Evolutionary conservation across 352 stramenopile genomes (phyloP), one percentile per base, ranked within the genome.

Genomic region (Pythium volutum): DNA sequence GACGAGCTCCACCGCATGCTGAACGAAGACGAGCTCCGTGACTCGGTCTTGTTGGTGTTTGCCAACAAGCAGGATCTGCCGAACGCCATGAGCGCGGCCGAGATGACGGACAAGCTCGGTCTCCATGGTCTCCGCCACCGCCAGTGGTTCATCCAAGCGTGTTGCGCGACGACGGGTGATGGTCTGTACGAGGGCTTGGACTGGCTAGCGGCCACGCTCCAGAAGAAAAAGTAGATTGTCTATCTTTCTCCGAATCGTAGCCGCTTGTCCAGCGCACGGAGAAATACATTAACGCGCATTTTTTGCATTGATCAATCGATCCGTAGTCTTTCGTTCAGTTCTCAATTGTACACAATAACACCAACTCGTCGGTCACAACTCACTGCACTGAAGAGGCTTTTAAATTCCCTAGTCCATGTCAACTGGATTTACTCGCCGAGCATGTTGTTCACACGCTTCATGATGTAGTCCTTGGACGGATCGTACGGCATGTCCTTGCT

Each of bases 51-150:
- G 65, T 75, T 99, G 34, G 97, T 99, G 15, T 99, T 99, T 83
- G 97, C 97, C 29, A 99, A 99, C 79, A 99, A 99, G 70, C 97
- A 99, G 76, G 97, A 99, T 85, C 96, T 99, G 71, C 98, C 96
- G 62, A 97, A 99, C 76, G 96, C 96, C 4, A 89, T 99, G 68
- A 97, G 95, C 25, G 79, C 99, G 49, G 96, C 96, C 41, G 92
- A 99, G 61, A 98, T 99, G n/a, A n/a, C n/a, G n/a, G n/a, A n/a
- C n/a, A n/a, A n/a, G n/a, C n/a, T n/a, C n/a, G n/a, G n/a, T n/a
- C n/a, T n/a, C n/a, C n/a, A n/a, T n/a, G n/a, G n/a, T n/a, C n/a
- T n/a, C 59, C 93, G 97, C 65, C 99, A 98, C 82, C 84, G 98
- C 56, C 97, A 99, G 76, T 99, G 98, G 98, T 98, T 90, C 47